Evolutionary conservation across 306 rosid genomes (phyloP).

Genomic region (Purshia tridentata): DNA sequence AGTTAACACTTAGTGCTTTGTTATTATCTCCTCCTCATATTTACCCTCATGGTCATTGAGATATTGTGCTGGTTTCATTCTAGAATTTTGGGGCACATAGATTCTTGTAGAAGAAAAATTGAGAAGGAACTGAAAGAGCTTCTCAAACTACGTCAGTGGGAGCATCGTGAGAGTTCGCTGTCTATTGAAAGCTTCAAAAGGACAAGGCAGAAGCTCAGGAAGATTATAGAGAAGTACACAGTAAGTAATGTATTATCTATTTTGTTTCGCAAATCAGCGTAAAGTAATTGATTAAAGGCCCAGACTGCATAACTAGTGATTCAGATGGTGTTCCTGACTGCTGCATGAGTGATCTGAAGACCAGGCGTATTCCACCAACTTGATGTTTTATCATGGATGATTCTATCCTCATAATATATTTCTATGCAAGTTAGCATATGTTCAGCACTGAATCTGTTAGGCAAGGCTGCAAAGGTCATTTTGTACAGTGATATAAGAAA

Average conservation of each 20-base stretch:
- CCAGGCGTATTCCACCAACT: not conserved
- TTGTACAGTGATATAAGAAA: not conserved
- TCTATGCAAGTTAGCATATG: not conserved
- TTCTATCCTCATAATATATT: not conserved
- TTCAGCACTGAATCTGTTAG: not conserved
- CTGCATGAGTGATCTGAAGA: not conserved
- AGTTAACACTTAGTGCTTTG: conserved; percentile 2
- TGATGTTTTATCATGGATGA: not conserved
- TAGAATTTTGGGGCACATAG: conserved; percentile 64
- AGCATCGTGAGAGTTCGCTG: conserved; percentile 48
- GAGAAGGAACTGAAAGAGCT: conserved; percentile 56
- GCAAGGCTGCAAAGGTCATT: not conserved
- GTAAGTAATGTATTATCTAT: conserved; percentile 44
- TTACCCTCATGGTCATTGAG: not conserved
- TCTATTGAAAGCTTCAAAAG: conserved; percentile 60
- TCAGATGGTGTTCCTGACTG: not conserved
- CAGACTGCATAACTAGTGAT: not conserved
- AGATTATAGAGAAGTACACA: conserved; percentile 73
- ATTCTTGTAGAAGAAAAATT: conserved; percentile 46
- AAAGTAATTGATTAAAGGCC: not conserved
- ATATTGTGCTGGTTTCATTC: conserved; percentile 16
- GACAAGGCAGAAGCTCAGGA: conserved; percentile 69
- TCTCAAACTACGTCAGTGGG: conserved; percentile 76
- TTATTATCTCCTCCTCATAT: not conserved
- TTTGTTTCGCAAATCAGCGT: not conserved